Evolutionary conservation across 1,284 basidiomycete genomes (phyloP).

Genomic region (Lignosus rhinocerotis): DNA sequence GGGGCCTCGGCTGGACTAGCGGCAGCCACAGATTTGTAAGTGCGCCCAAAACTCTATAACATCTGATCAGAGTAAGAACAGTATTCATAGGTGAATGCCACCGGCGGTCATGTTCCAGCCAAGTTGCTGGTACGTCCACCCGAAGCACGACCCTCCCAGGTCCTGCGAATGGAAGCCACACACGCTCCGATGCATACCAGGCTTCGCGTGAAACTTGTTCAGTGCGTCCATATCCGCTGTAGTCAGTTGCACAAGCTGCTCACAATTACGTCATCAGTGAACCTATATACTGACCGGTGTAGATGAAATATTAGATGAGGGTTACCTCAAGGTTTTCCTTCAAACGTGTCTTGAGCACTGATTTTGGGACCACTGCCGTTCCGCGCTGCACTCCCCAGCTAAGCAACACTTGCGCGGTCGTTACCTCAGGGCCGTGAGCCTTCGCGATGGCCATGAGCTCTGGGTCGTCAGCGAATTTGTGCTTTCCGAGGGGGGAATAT

Average conservation of each 20-base stretch:
- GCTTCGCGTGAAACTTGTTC: conserved; percentile 40
- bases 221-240: conserved; percentile 41
- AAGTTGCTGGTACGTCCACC: conserved; percentile 48
- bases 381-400: conserved; percentile 48
- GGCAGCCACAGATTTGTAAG: too few species aligned
- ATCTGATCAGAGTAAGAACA: neutral
- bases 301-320: too few species aligned
- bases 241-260: conserved; percentile 39
- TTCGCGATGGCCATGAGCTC: conserved; percentile 45
- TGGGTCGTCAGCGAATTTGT: conserved; percentile 27
- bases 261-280: neutral
- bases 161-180: conserved; percentile 34
- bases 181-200: conserved; percentile 47
- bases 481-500: conserved; percentile 55
- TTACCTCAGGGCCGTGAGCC: conserved; percentile 36
- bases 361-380: conserved; percentile 47
- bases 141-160: conserved; percentile 41
- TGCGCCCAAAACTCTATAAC: too few species aligned
- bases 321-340: conserved; percentile 44
- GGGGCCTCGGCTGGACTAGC: too few species aligned
- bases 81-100: conserved; percentile 28
- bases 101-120: conserved; percentile 45
- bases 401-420: conserved; percentile 51
- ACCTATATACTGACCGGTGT: too few species aligned
- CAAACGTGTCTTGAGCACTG: conserved; percentile 44